Conservation (phyloP, 768 basidiomycete genomes). For the Lactifluus piperatus region DNA sequence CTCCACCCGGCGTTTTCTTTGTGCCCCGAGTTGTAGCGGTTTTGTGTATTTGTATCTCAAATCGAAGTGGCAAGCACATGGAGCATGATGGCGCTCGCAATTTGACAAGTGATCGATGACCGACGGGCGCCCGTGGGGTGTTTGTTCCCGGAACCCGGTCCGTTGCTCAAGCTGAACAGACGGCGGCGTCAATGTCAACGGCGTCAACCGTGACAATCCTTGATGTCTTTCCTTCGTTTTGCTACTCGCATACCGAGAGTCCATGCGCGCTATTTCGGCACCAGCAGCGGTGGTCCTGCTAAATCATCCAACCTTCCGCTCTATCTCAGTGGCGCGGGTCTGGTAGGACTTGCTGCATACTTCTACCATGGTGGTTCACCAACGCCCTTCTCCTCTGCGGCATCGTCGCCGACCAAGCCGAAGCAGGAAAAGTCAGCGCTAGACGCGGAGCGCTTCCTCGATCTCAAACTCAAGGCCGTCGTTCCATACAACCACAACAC, state of each 20-base stretch:
- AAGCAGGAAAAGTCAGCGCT: slow-evolving; percentile 59
- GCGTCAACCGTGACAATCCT: too few species aligned
- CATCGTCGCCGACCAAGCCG: slow-evolving; percentile 22
- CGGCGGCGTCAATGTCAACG: too few species aligned
- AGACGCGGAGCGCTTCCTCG: slow-evolving; percentile 63
- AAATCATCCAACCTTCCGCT: slow-evolving; percentile 41
- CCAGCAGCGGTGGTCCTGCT: slow-evolving; percentile 31
- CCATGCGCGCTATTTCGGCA: slow-evolving; percentile 38
- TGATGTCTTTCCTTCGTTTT: slow-evolving; percentile 23
- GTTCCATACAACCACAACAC: slow-evolving; percentile 94
- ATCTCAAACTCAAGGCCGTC: slow-evolving; percentile 76
- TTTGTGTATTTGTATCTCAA: neutral
- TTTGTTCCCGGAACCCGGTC: too few species aligned
- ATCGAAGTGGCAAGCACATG: too few species aligned
- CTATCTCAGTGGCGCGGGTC: slow-evolving; percentile 38
- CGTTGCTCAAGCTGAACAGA: too few species aligned
- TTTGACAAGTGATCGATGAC: too few species aligned
- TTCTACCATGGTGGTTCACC: slow-evolving; percentile 39
- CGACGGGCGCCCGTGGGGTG: too few species aligned
- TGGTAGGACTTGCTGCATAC: slow-evolving; percentile 33
- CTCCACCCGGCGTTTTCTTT: neutral
- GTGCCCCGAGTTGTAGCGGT: neutral
- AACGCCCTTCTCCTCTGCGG: slow-evolving; percentile 11
- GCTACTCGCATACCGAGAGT: slow-evolving; percentile 6
- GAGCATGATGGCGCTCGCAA: too few species aligned